A percentile compares a stretch with the other conserved stretches of the same genome.
phyloP scores from a whole-genome alignment of 176 grass and related monocot species.

The barley (Hordeum vulgare) region DNA sequence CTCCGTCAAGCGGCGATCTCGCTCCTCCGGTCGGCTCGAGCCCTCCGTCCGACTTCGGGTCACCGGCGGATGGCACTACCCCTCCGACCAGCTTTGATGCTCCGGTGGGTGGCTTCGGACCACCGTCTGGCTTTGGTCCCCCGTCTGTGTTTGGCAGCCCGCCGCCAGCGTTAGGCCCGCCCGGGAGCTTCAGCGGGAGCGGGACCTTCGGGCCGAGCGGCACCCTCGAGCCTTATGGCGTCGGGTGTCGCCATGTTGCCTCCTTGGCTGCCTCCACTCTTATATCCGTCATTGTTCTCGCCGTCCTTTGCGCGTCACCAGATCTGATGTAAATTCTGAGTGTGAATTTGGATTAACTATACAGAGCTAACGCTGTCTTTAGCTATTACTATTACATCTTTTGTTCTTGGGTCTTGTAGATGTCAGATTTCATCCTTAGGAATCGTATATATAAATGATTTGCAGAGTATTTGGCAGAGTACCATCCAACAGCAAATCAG shows the following conservation, averaged over 20 bases:
- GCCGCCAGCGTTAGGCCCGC: neutral
- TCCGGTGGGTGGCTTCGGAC: neutral
- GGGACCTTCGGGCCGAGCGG: slow-evolving; percentile 41
- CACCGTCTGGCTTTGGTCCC: slow-evolving; percentile 5
- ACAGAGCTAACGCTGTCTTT: neutral
- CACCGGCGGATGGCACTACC: neutral
- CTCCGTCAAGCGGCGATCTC: slow-evolving; percentile 9
- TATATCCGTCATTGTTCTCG: neutral
- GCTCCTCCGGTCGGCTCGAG: slow-evolving; percentile 29
- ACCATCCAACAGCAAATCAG: neutral
- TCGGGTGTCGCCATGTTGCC: neutral
- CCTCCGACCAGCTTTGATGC: slow-evolving; percentile 18
- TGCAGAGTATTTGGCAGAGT: neutral
- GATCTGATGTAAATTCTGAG: slow-evolving; percentile 20
- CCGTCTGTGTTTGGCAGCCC: slow-evolving; percentile 13
- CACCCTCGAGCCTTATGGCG: slow-evolving; percentile 23
- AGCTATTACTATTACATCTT: neutral
- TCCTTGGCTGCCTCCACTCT: neutral
- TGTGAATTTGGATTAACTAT: neutral
- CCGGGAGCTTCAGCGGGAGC: slow-evolving; percentile 3
- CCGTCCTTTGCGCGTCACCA: neutral
- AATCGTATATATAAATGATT: neutral
- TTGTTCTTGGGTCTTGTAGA: neutral
- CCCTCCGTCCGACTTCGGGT: slow-evolving; percentile 31
- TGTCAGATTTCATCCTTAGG: neutral